Base-by-base conservation (phyloP, 2,329 filamentous ascomycete genomes). In the Graphiopsis chlorocephala region DNA sequence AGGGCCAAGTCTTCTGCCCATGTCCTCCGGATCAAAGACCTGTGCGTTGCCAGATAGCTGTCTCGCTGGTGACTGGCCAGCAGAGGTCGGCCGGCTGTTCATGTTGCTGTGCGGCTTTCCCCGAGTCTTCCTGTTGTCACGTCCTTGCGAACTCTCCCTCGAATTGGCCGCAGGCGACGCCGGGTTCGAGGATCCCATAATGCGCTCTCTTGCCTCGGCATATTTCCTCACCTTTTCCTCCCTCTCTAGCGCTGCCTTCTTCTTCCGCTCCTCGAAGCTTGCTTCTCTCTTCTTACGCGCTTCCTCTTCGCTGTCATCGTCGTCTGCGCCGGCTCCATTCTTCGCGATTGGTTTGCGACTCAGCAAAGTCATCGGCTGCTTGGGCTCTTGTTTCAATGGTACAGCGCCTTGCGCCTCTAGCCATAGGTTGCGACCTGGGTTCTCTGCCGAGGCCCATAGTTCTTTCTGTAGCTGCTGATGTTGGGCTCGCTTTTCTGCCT, bases 171-270 rank as follows among this genome's bases (percentile, higher is more conserved):
- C 66, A 8, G 72, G 65, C 20, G 67, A 65, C 1, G 66, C 67
- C 20, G 77, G 67, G 14, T 72, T 71, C 33, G 76, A 76, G 25
- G 86, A 87, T 23, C 93, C 93, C 77, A 97, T 94, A 63, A 97
- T 89, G 75, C 93, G 90, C 71, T 94, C 92, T 31, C 94, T 85
- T 6, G 89, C 91, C 79, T 97, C 93, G 67, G 96, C 91, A 75
- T 97, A 97, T 66, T 90, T 90, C 64, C 88, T 88, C 80, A 96
- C 91, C 80, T 95, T 97, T 79, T 96, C 93, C 74, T 96, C 93
- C 11, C 88, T 86, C 71, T 96, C 92, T 57, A 86, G 84, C 75
- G 92, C 87, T 61, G 93, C 91, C 73, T 90, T 90, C 26, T 88
- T 86, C 67, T 90, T 88, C 35, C 93, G 85, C 79, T 97, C 90